phyloP scores from a whole-genome alignment of 2,329 filamentous ascomycete genomes.

The Leptosphaerulina australis region DNA sequence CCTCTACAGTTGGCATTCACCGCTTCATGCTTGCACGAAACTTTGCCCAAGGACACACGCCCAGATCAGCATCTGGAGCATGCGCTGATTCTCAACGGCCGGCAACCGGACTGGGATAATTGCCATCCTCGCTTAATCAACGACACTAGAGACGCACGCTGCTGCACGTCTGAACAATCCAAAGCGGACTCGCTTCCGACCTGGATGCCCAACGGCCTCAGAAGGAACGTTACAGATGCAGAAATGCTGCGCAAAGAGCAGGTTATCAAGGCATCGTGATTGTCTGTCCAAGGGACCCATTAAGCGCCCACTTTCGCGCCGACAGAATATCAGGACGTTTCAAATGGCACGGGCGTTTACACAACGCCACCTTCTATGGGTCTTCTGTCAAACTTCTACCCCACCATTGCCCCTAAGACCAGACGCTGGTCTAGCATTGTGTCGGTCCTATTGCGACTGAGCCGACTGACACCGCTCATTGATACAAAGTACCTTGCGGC shows the following conservation, averaged over 20 bases:
- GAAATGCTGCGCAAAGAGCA: not conserved
- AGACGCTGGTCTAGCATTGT: slow-evolving; percentile 23
- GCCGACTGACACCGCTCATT: slow-evolving; percentile 34
- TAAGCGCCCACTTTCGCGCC: slow-evolving; percentile 17
- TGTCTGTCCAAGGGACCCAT: not conserved
- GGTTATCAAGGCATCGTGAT: not conserved
- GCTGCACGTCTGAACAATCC: slow-evolving; percentile 31
- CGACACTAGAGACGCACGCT: slow-evolving; percentile 37
- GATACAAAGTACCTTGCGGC: slow-evolving; percentile 15
- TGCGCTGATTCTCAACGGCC: slow-evolving; percentile 18
- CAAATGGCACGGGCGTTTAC: slow-evolving; percentile 14
- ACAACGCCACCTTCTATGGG: slow-evolving; percentile 15
- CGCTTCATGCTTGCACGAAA: not conserved
- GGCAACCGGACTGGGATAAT: slow-evolving; percentile 27
- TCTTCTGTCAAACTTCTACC: slow-evolving; percentile 22
- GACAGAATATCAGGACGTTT: slow-evolving; percentile 8
- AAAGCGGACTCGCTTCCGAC: slow-evolving; percentile 34
- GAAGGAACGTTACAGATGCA: not conserved
- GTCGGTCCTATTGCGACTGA: slow-evolving; percentile 32
- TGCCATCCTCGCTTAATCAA: slow-evolving; percentile 33
- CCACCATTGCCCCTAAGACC: slow-evolving; percentile 21
- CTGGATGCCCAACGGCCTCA: slow-evolving; percentile 24
- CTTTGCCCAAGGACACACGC: not conserved
- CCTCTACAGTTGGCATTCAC: not conserved
- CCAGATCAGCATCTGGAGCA: not conserved